phyloP scores from a whole-genome alignment of 108 stramenopile genomes.

The Cyclotella kingstonii region DNA sequence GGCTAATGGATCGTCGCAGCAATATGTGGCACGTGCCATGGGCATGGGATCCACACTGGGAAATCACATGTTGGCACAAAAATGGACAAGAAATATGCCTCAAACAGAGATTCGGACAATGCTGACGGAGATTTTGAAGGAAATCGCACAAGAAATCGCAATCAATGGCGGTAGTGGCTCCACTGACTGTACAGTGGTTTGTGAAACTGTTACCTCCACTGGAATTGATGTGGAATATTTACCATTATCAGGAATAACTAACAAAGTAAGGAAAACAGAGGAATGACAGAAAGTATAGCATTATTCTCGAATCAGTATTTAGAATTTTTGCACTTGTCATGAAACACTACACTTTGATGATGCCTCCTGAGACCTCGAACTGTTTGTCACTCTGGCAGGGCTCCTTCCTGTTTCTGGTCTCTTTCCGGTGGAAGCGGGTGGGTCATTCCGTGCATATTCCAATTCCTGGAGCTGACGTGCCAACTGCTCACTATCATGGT shows the following conservation, averaged over 20 bases:
- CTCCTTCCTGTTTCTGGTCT: neutral
- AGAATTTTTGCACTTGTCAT: too few species aligned
- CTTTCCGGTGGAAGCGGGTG: too few species aligned
- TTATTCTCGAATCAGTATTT: too few species aligned
- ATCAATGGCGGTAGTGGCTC: too few species aligned
- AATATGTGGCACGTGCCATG: conserved; percentile 41
- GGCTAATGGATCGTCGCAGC: conserved; percentile 31
- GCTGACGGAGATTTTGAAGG: conserved; percentile 18
- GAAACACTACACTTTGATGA: neutral
- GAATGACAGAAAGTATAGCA: too few species aligned
- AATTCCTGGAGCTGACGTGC: conserved; percentile 17
- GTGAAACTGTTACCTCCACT: conserved; percentile 23
- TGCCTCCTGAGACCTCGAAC: neutral
- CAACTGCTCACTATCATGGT: conserved; percentile 33
- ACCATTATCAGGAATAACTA: neutral
- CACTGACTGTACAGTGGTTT: conserved; percentile 13
- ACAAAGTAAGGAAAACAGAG: too few species aligned
- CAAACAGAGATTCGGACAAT: conserved; percentile 2
- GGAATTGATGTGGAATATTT: conserved; percentile 37
- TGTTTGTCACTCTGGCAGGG: neutral
- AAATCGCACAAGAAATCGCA: too few species aligned
- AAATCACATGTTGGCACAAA: conserved; percentile 23
- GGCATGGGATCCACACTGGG: conserved; percentile 17
- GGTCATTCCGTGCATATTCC: conserved; percentile 14
- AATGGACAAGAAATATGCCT: conserved; percentile 25